A percentile compares a stretch with the other conserved stretches of the same genome.
phyloP scores from a whole-genome alignment of 2,329 filamentous ascomycete genomes.

The Ophiostoma sp. region DNA sequence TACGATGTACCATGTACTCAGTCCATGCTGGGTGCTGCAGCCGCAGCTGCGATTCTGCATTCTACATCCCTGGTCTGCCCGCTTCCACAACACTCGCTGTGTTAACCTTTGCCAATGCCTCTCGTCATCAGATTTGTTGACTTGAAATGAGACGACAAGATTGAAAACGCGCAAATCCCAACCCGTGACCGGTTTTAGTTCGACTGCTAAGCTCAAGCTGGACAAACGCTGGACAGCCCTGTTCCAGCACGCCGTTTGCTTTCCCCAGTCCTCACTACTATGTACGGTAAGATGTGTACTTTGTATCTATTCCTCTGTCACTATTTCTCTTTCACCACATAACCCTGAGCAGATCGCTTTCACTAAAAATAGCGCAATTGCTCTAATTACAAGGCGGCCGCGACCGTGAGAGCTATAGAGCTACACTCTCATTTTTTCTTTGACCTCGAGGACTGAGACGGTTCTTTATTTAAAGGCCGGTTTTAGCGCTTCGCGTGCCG shows the following conservation, averaged over 20 bases:
- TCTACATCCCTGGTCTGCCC: not conserved
- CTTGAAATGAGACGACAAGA: not conserved
- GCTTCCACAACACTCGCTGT: not conserved
- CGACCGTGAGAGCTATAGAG: not conserved
- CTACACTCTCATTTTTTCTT: not conserved
- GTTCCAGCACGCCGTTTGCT: not conserved
- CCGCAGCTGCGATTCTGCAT: not conserved
- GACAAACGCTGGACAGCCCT: not conserved
- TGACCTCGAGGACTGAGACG: not conserved
- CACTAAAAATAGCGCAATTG: not conserved
- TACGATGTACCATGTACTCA: not conserved
- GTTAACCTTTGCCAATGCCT: not conserved
- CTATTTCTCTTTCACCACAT: not conserved
- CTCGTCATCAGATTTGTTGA: not conserved
- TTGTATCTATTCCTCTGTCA: not conserved
- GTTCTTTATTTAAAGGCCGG: conserved; percentile 8
- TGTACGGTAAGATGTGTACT: no score
- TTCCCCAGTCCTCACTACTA: not conserved
- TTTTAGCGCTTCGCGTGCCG: conserved; percentile 11
- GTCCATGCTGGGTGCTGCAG: no score
- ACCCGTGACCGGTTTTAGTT: conserved; percentile 1
- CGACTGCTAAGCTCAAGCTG: not conserved
- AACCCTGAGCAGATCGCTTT: no score
- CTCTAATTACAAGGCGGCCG: not conserved
- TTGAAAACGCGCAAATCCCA: not conserved